Base-by-base conservation (phyloP, 2,329 filamentous ascomycete genomes). In the Verticillium isaacii region DNA sequence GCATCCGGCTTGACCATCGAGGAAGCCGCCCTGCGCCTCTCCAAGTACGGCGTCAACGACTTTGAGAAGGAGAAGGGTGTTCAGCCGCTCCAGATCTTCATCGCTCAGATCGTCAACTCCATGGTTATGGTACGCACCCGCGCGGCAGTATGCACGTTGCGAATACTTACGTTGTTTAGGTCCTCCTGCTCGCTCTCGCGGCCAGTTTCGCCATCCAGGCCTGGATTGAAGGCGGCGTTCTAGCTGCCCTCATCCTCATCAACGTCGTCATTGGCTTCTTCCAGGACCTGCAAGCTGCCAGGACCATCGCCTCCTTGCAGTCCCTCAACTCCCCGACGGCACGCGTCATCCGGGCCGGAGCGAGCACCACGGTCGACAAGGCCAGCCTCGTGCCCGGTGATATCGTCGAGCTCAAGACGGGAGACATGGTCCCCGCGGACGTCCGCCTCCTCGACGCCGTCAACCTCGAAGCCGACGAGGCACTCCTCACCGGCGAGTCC, bases 381-480 rank as follows among this genome's bases (percentile, higher is more conserved):
- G 71, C 71, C 3, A 72, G 74, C 5, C 65, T 85, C n/a, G 82
- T 86, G 0, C 80, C 79, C n/a, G 86, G 85, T 25, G 85, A 87
- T 63, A 73, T 87, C 57, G 77, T 80, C 37, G 69, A 75, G 32
- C 70, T 79, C 68, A 79, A 73, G 70, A 81, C 77, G 37, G 84
- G 84, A 50, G 83, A 85, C 66, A 81, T 82, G 23, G 76, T 86
- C 15, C 83, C 84, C 11, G 84, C 84, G 9, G 84, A 87, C 68
- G 72, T 86, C 17, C 76, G 82, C 60, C 66, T 80, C 3, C 66
- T 85, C 63, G 80, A 85, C 61, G 80, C 77, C 34, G 82, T 88
- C 74, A 89, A 89, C 69, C 78, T 87, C 37, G 85, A 86, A 62
- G 86, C 84, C 61, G 87, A 91, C 62, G 84, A 87, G 69, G 83